These are phyloP conservation scores for Macroventuria anomochaeta DNA, from an alignment of 2,329 filamentous ascomycete species.

Conservation along the genomic window DNA sequence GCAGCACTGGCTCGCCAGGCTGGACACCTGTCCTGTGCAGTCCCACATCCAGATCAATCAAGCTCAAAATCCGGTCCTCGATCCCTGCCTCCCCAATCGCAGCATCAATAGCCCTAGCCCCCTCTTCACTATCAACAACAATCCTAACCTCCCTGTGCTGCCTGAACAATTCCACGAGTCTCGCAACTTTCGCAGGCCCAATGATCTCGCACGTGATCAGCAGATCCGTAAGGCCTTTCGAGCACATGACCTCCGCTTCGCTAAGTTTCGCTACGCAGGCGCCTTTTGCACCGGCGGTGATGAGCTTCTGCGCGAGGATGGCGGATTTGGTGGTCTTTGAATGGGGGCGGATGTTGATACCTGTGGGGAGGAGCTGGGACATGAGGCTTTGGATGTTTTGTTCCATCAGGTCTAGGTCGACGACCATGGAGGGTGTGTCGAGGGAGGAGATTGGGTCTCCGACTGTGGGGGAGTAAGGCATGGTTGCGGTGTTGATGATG, in stretches of 20 bases:
- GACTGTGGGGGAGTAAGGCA: slow-evolving; percentile 51
- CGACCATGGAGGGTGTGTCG: slow-evolving; percentile 64
- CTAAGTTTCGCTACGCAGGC: slow-evolving; percentile 61
- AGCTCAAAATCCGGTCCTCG: slow-evolving; percentile 48
- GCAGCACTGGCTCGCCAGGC: slow-evolving; percentile 50
- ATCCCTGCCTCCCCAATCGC: slow-evolving; percentile 50
- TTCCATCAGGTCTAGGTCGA: slow-evolving; percentile 61
- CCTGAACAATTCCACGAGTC: slow-evolving; percentile 56
- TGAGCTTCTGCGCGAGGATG: slow-evolving; percentile 54
- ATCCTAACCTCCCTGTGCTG: slow-evolving; percentile 51
- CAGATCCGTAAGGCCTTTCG: slow-evolving; percentile 56
- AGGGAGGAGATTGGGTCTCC: slow-evolving; percentile 54
- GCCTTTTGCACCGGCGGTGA: slow-evolving; percentile 57
- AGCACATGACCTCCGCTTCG: slow-evolving; percentile 50
- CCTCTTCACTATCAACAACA: slow-evolving; percentile 57
- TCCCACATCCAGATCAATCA: slow-evolving; percentile 60
- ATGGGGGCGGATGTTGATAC: slow-evolving; percentile 57
- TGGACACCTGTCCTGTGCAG: slow-evolving; percentile 58
- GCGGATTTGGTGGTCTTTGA: slow-evolving; percentile 62
- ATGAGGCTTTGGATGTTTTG: slow-evolving; percentile 59
- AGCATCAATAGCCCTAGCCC: slow-evolving; percentile 55
- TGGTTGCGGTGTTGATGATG: slow-evolving; percentile 12
- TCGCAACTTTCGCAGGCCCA: slow-evolving; percentile 54
- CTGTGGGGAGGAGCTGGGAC: slow-evolving; percentile 54
- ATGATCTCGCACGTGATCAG: slow-evolving; percentile 61